phyloP scores from a whole-genome alignment of 2,329 filamentous ascomycete genomes.

The Phyllachora maydis region DNA sequence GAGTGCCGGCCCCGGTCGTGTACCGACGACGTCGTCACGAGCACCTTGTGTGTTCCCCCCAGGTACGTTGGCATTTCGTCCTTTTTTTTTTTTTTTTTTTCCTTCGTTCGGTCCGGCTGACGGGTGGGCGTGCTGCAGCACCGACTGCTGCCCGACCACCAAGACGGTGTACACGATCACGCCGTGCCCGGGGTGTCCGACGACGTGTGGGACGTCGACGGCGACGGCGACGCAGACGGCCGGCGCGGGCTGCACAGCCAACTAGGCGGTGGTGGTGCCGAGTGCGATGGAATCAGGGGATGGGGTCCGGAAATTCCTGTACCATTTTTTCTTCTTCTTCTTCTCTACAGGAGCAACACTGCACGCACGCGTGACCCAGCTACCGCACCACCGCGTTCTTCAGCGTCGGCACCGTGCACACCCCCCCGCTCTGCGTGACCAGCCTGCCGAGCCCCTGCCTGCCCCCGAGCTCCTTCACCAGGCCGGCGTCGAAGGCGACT shows the following conservation, averaged over 20 bases:
- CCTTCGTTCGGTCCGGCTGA: too few relatives aligned
- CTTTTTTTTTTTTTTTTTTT: too few relatives aligned
- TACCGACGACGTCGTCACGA: too few relatives aligned
- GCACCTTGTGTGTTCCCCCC: too few relatives aligned
- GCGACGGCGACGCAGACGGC: constrained; percentile 6
- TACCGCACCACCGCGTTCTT: constrained; percentile 70
- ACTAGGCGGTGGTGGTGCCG: constrained; percentile 1
- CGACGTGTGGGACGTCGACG: constrained; percentile 7
- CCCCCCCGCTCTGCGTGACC: constrained; percentile 54
- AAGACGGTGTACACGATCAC: constrained; percentile 7
- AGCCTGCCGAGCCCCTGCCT: constrained; percentile 48
- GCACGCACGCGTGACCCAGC: too few relatives aligned
- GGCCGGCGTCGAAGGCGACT: constrained; percentile 68
- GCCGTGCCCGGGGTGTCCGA: constrained; percentile 8
- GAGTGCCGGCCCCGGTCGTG: too few relatives aligned
- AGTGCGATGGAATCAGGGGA: too few relatives aligned
- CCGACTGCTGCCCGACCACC: constrained; percentile 16
- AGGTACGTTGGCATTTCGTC: too few relatives aligned
- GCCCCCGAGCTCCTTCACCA: constrained; percentile 50
- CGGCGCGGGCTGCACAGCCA: constrained; percentile 8
- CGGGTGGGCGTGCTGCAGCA: too few relatives aligned
- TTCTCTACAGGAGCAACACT: too few relatives aligned
- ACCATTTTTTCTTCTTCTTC: background rate
- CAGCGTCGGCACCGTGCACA: constrained; percentile 68
- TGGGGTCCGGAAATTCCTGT: background rate